Base-by-base conservation (phyloP, 306 rosid genomes). In the Ammopiptanthus mongolicus region DNA sequence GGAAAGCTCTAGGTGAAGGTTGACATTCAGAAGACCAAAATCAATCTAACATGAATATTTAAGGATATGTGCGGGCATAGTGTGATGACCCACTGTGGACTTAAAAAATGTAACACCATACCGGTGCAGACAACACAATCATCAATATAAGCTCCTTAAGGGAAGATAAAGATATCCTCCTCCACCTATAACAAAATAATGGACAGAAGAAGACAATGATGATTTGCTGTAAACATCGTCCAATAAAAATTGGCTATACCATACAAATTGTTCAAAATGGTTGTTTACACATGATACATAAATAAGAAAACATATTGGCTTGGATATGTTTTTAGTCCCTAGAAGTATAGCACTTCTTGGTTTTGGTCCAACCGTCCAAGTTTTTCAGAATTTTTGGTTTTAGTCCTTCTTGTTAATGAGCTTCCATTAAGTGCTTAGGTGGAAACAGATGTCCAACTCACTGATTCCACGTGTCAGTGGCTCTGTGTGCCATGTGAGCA, bases 221-320 rank as follows among this genome's bases (percentile, higher is more conserved):
- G 31, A 15, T 33, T 59, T 36, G 18, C 42, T 60, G 74, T 47
- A 61, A 73, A 61, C 23, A 73, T 25, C 63, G 78, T 60, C 65
- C 55, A 77, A 68, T 52, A 37, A 59, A 41, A 53, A 2, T 8
- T 14, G 66, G 19, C 15, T 57, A 65, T 61, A 10, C 34, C 63
- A 64, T 25, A 47, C 9, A 78, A 33, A 65, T 63, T 34, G 62
- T 44, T 58, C 39, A 23, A 50, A 53, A 41, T 52, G 34, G 60
- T 8, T 65, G 65, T 22, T 41, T 37, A 33, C 8, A 2, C n/a
- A 8, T 58, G 33, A 41, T 23, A 64, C 76, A 75, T 23, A 55
- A 65, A 25, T 8, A 2, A 37, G 11, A 37, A 37, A 8, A 37
- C 44, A 37, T 8, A 37, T 8, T 37, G 8, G 12, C 44, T 37